Conservation (phyloP, 257 asterid genomes). For the Capsicum baccatum region DNA sequence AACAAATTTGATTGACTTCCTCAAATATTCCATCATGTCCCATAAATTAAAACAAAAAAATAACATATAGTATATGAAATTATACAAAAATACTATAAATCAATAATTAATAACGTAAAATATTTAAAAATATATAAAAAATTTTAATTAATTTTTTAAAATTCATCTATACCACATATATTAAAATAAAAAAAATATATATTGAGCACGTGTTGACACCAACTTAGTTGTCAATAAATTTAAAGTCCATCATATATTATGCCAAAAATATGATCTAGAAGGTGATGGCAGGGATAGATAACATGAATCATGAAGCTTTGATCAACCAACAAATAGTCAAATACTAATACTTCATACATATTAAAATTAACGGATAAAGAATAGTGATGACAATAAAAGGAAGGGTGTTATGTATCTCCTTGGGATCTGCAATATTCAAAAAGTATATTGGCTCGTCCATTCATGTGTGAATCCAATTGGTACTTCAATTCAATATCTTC, state of each 20-base stretch:
- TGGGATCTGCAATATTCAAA: conserved; percentile 23
- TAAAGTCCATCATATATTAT: neutral
- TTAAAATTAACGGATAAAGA: neutral
- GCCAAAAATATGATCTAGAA: neutral
- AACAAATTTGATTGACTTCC: too few relatives aligned
- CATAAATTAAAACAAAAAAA: too few relatives aligned
- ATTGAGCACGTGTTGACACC: too few relatives aligned
- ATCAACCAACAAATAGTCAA: neutral
- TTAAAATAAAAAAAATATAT: too few relatives aligned
- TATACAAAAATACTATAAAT: too few relatives aligned
- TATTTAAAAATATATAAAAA: too few relatives aligned
- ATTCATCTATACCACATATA: too few relatives aligned
- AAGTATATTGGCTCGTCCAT: conserved; percentile 34
- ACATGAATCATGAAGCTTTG: neutral
- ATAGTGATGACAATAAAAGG: neutral
- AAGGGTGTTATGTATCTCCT: neutral
- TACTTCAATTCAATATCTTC: conserved; percentile 1
- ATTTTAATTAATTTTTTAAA: too few relatives aligned
- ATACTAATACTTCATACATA: neutral
- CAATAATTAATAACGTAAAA: too few relatives aligned
- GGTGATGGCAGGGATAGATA: neutral
- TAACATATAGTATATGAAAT: too few relatives aligned
- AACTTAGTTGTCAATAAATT: neutral
- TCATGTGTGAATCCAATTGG: conserved; percentile 26
- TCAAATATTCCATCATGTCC: too few relatives aligned